Evolutionary conservation across 768 basidiomycete species (phyloP).

Genomic region (Hypholoma fasciculare): DNA sequence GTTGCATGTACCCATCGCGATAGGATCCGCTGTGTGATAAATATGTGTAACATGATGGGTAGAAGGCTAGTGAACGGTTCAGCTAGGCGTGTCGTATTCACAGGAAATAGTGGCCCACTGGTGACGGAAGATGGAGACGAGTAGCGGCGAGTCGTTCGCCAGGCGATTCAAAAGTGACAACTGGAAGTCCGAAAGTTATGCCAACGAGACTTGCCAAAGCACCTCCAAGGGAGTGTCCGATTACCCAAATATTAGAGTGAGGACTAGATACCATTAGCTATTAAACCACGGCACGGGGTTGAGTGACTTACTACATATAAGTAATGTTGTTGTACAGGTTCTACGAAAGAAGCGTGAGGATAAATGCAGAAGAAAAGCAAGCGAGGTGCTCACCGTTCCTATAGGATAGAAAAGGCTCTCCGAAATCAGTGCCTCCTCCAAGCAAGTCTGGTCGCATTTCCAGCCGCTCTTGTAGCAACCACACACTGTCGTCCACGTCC

Average conservation of each 20-base stretch:
- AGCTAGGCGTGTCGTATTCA: neutral
- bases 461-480: slow-evolving; percentile 80
- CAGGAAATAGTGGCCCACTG: slow-evolving; percentile 45
- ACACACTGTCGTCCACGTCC: slow-evolving; percentile 94
- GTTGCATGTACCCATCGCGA: slow-evolving; percentile 87
- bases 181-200: slow-evolving; percentile 86
- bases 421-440: slow-evolving; percentile 71
- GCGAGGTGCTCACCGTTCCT: slow-evolving; percentile 64
- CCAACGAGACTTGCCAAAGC: slow-evolving; percentile 83
- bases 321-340: slow-evolving; percentile 94
- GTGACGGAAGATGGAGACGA: slow-evolving; percentile 84
- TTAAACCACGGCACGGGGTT: neutral
- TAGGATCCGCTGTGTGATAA: slow-evolving; percentile 94
- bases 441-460: slow-evolving; percentile 80
- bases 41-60: slow-evolving; percentile 85
- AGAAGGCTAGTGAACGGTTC: slow-evolving; percentile 49
- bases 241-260: slow-evolving; percentile 85
- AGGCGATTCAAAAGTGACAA: slow-evolving; percentile 86
- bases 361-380: neutral
- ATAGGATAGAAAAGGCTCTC: slow-evolving; percentile 90
- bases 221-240: slow-evolving; percentile 71
- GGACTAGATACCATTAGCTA: slow-evolving; percentile 41
- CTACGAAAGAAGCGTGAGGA: slow-evolving; percentile 34
- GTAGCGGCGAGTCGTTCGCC: slow-evolving; percentile 80
- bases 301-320: slow-evolving; percentile 66